These are phyloP conservation scores for Solanum sparsipilum DNA, from an alignment of 257 asterid genomes.

Conservation along the genomic window DNA sequence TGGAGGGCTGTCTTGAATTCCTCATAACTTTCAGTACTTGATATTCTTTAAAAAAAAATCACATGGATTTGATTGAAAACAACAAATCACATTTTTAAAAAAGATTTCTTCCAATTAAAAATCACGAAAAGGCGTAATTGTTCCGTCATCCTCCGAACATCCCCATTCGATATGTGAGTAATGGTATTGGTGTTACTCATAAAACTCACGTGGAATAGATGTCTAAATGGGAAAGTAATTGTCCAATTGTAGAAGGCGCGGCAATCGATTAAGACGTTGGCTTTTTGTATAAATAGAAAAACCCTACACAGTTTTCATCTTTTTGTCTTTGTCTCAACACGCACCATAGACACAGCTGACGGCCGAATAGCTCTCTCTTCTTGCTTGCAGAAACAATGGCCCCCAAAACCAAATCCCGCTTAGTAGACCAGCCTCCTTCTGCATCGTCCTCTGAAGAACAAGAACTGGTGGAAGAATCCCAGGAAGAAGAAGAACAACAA, in stretches of 20 bases:
- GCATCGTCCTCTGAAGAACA: conserved; percentile 8
- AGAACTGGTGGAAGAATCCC: not conserved
- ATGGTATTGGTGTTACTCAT: not conserved
- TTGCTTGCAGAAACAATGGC: conserved; percentile 6
- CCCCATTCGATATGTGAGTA: not conserved
- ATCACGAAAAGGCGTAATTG: not conserved
- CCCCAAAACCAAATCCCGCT: not conserved
- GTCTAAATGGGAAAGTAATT: not conserved
- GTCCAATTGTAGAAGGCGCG: not conserved
- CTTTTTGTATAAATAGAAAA: not conserved
- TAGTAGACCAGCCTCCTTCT: conserved; percentile 14
- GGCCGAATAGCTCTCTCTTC: not conserved
- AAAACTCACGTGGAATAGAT: not conserved
- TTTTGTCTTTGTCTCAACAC: not conserved
- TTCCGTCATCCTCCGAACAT: too few relatives aligned
- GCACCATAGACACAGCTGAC: not conserved
- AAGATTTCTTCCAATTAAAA: too few relatives aligned
- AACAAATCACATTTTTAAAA: too few relatives aligned
- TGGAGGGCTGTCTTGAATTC: too few relatives aligned
- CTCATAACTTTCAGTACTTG: too few relatives aligned
- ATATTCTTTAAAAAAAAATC: too few relatives aligned
- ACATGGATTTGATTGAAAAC: too few relatives aligned
- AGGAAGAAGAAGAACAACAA: conserved; percentile 1
- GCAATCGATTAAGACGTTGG: not conserved
- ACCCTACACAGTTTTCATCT: not conserved